These are phyloP conservation scores for Microcos paniculata DNA, from an alignment of 345 rosid species.

Conservation along the genomic window DNA sequence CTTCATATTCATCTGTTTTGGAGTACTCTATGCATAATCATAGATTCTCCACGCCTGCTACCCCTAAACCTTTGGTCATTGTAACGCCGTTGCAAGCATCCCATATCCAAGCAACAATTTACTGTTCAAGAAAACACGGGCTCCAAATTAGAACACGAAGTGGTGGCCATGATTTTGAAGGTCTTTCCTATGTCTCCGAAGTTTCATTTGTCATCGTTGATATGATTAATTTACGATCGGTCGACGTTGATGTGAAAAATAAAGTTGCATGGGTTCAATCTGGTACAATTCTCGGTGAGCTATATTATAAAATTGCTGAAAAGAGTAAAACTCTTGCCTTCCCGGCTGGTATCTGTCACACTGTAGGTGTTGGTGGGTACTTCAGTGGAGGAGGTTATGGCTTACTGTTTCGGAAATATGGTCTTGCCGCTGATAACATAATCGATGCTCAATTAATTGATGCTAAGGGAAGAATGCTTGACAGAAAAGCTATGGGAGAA, in stretches of 20 bases:
- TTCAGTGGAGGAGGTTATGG: background rate
- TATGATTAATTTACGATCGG: background rate
- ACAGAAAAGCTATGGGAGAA: background rate
- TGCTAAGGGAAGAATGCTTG: background rate
- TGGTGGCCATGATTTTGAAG: background rate
- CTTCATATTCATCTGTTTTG: background rate
- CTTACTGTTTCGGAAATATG: background rate
- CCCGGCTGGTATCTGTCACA: background rate
- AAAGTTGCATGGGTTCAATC: conserved; percentile 4
- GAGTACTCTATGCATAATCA: background rate
- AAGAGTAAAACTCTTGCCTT: background rate
- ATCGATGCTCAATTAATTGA: background rate
- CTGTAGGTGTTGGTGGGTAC: background rate
- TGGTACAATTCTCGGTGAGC: background rate
- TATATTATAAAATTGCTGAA: background rate
- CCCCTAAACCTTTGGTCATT: background rate
- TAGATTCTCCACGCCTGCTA: background rate
- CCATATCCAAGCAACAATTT: background rate
- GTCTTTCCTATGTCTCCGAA: background rate
- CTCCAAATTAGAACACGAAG: background rate
- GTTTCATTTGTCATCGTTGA: background rate
- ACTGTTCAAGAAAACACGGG: background rate
- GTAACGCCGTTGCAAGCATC: background rate
- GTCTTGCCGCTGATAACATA: background rate
- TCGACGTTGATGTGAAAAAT: background rate